Base-by-base conservation (phyloP, 768 basidiomycete genomes). In the Mycena latifolia region DNA sequence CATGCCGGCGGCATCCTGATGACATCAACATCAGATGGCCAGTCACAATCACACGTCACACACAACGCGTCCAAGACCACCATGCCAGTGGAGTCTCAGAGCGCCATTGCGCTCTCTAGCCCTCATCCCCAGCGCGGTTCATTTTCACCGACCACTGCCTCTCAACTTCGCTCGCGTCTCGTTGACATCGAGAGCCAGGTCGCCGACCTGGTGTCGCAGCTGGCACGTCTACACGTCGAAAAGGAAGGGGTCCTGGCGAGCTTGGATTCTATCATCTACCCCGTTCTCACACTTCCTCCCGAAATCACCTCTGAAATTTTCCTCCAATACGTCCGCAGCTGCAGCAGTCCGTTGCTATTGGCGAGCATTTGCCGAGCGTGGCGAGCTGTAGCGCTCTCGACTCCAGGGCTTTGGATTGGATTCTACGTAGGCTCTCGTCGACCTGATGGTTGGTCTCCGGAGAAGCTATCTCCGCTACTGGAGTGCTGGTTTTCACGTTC, bases 131-230 rank as follows among this genome's bases (percentile, higher is more conserved):
- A n/a, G n/a, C n/a, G n/a, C n/a, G n/a, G n/a, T n/a, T n/a, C n/a
- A n/a, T n/a, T n/a, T n/a, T n/a, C n/a, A n/a, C n/a, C n/a, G n/a
- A n/a, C n/a, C n/a, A n/a, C n/a, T n/a, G n/a, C n/a, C n/a, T n/a
- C n/a, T n/a, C 79, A 41, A 5, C 11, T 41, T 20, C 39, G 39
- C 5, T 41, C 39, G 4, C 18, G 12, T 41, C 39, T 41, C 12
- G 7, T 41, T 5, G 39, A 41, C 5, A 41, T 41, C 39, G 39
- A 41, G 18, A 12, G 18, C 6, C 39, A 41, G 18, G 18, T 5
- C 33, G 14, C 33, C 33, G 33, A 35, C 14, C 33, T 35, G 33
- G 33, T 7, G 33, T 6, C 14, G 14, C 33, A 35, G 33, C 33
- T 35, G 39, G 39, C 11, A 20, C 39, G 18, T 12, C 39, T 41